phyloP scores from a whole-genome alignment of 2,329 filamentous ascomycete genomes.

The Paracamarosporium sp. region DNA sequence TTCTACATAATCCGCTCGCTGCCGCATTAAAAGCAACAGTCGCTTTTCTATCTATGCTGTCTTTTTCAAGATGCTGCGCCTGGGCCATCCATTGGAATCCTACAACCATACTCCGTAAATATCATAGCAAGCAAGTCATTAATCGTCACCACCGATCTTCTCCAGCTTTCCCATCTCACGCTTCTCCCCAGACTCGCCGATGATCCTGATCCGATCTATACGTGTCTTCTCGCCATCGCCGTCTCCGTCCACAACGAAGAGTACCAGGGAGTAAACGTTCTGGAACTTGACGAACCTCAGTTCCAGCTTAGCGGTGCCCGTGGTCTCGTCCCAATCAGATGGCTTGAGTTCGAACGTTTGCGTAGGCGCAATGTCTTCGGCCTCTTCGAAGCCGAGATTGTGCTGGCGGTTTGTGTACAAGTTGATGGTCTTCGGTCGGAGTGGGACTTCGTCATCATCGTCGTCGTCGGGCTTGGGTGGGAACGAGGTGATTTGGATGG shows the following conservation, averaged over 20 bases:
- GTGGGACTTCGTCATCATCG: conserved; percentile 76
- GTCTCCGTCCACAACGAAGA: conserved; percentile 85
- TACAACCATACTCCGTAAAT: not conserved
- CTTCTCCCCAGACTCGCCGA: conserved; percentile 92
- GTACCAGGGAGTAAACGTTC: conserved; percentile 82
- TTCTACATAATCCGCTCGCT: not conserved
- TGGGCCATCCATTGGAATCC: no score
- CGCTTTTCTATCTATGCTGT: not conserved
- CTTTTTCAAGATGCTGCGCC: not conserved
- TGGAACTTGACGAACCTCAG: conserved; percentile 98
- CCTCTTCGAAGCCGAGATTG: conserved; percentile 93
- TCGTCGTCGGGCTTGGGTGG: conserved; percentile 58
- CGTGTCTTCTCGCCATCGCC: conserved; percentile 86
- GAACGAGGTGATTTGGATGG: conserved; percentile 82
- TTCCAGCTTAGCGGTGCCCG: conserved; percentile 59
- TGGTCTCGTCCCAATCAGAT: conserved; percentile 73
- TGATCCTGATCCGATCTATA: conserved; percentile 77
- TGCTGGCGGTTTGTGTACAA: conserved; percentile 88
- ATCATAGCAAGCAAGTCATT: not conserved
- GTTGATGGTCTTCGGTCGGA: conserved; percentile 82
- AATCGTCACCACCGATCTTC: conserved; percentile 80
- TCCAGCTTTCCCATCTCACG: conserved; percentile 92
- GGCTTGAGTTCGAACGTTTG: conserved; percentile 78
- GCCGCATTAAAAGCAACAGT: not conserved
- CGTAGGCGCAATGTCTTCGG: conserved; percentile 81